Evolutionary conservation across 2,329 filamentous ascomycete genomes (phyloP), one percentile per base, ranked within the genome.

Genomic region (Aspergillus thermomutatus): DNA sequence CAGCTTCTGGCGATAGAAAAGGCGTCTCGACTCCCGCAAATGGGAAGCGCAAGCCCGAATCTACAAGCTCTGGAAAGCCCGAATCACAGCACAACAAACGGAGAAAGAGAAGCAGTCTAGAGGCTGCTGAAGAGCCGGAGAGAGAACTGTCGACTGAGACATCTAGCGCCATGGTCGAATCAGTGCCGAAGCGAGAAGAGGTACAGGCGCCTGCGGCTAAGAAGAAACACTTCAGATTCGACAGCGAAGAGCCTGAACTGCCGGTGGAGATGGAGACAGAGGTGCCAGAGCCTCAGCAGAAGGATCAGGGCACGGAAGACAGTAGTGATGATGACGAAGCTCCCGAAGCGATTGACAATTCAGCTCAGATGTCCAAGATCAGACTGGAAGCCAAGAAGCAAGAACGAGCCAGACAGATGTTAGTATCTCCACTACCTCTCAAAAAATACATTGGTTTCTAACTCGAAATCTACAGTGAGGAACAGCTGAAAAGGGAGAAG

Each of bases 331-430:
- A 75, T 48, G 74, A 77, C 54, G 72, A 73, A n/a, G 75, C 75
- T n/a, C 75, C 75, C 9, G 75, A 77, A 59, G 65, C 70, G 11
- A 65, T 77, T 41, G 69, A 75, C 46, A 77, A 77, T 58, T 72
- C 74, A 41, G 67, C 70, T 2, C 71, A 77, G 55, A 54, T 76
- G 27, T 60, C 68, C 41, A 71, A 70, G 55, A 65, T 77, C n/a
- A 76, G 69, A 58, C 66, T 68, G 23, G 66, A 71, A 43, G 70
- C 73, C n/a, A 72, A 72, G 60, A 75, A 71, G 58, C 69, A 69
- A 64, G 72, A 75, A 55, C 62, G 68, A 53, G 63, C 67, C 11
- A 72, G 66, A 55, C 72, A 75, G 68, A 66, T 66, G 75, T 77
- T 62, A 51, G 72, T 68, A 23, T 40, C 25, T 10, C 11, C 8